These are phyloP conservation scores for Phalaenopsis equestris DNA, from an alignment of 106 monocot species.

Conservation along the genomic window DNA sequence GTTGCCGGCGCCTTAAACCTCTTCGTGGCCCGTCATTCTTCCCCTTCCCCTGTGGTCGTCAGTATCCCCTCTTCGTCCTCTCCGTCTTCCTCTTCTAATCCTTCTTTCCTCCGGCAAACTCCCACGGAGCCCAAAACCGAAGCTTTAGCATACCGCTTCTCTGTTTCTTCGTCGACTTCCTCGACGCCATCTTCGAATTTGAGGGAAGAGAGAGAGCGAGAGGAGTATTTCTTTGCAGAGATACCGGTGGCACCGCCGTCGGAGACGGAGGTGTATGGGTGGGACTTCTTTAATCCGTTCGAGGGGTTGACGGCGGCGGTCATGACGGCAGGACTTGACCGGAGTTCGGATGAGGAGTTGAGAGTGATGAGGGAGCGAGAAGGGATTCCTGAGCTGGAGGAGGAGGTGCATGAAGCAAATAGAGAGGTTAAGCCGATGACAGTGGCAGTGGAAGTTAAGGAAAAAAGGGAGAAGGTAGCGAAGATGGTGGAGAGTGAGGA, in stretches of 20 bases:
- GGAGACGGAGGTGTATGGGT: constrained; percentile 39
- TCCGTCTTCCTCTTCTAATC: constrained; percentile 17
- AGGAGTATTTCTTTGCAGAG: constrained; percentile 31
- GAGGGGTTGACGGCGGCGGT: constrained; percentile 37
- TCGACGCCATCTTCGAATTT: background rate
- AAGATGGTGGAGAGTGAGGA: background rate
- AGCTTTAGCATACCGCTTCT: constrained; percentile 13
- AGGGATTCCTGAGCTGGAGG: constrained; percentile 88
- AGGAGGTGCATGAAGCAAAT: constrained; percentile 18
- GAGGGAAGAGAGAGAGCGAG: constrained; percentile 16
- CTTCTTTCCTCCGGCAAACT: constrained; percentile 21
- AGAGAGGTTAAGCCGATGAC: constrained; percentile 5
- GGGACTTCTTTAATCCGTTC: constrained; percentile 99
- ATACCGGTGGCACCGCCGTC: constrained; percentile 20
- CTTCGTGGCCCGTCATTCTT: constrained; percentile 67
- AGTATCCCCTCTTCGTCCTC: constrained; percentile 31
- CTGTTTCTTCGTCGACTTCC: constrained; percentile 5
- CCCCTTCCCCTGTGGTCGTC: constrained; percentile 53
- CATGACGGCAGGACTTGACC: constrained; percentile 19
- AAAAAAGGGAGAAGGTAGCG: constrained; percentile 7
- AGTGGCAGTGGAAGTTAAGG: constrained; percentile 1
- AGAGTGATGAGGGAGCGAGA: constrained; percentile 74
- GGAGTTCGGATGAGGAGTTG: constrained; percentile 64
- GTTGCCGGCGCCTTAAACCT: constrained; percentile 62
- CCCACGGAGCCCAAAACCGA: constrained; percentile 48